These are phyloP conservation scores for Crotalaria pallida DNA, from an alignment of 306 rosid genomes.

Conservation along the genomic window DNA sequence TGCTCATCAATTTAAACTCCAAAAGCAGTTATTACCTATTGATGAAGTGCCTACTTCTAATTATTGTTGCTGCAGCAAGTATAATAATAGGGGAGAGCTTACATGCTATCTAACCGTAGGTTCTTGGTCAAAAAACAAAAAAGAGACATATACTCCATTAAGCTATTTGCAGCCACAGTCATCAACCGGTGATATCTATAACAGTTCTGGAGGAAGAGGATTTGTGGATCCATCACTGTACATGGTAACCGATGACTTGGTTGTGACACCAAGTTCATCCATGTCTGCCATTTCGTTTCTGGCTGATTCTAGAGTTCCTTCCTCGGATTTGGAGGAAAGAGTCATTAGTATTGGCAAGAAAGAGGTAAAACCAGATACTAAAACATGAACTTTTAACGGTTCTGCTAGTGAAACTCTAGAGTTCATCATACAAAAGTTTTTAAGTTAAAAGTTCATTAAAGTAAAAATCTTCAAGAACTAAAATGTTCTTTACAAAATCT, in stretches of 20 bases:
- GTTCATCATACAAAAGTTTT: too few relatives aligned
- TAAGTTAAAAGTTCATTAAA: too few relatives aligned
- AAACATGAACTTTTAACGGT: too few relatives aligned
- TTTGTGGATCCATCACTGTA: neutral
- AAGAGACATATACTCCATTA: neutral
- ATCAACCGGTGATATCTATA: neutral
- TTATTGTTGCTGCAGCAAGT: neutral
- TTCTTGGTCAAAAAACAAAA: too few relatives aligned
- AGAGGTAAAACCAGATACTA: neutral
- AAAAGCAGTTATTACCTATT: neutral
- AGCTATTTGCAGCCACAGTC: neutral
- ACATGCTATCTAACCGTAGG: neutral
- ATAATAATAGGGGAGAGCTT: too few relatives aligned
- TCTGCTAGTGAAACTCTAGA: too few relatives aligned
- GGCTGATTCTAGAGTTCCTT: neutral
- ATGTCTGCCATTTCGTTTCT: neutral
- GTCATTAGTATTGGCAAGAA: neutral
- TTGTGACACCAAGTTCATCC: neutral
- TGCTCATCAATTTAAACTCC: neutral
- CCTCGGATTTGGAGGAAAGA: neutral
- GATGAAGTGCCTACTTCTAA: neutral
- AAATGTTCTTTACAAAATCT: too few relatives aligned
- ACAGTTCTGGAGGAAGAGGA: neutral
- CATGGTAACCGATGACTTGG: neutral
- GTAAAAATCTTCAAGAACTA: too few relatives aligned